A percentile compares a stretch with the other conserved stretches of the same genome.
Conservation (phyloP, 2,329 filamentous ascomycete species). For the Thelonectria rubi region DNA sequence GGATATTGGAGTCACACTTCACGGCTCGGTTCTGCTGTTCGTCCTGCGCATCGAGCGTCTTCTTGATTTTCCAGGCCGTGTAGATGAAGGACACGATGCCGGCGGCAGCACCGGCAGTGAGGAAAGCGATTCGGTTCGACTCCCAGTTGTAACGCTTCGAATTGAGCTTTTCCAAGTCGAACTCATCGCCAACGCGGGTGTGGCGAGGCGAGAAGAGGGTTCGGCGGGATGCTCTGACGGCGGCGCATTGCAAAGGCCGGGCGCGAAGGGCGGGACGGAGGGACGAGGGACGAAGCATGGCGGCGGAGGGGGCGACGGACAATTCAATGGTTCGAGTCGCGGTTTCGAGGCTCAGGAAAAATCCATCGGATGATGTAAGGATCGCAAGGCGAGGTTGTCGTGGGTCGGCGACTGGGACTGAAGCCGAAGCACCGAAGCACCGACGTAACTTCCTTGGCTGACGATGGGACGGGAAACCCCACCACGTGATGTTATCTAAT, state of each 20-base stretch:
- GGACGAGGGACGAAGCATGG: conserved; percentile 45
- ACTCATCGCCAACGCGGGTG: conserved; percentile 55
- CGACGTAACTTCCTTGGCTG: conserved; percentile 6
- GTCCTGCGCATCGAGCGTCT: conserved; percentile 47
- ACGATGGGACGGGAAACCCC: conserved; percentile 20
- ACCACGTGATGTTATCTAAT: conserved; percentile 28
- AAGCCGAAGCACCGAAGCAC: conserved; percentile 10
- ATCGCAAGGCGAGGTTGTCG: conserved; percentile 7
- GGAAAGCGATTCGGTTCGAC: conserved; percentile 60
- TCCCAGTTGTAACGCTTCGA: conserved; percentile 59
- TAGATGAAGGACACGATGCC: conserved; percentile 61
- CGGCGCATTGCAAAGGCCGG: conserved; percentile 37
- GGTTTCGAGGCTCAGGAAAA: conserved; percentile 5
- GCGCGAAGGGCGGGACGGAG: conserved; percentile 44
- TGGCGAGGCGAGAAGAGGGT: conserved; percentile 44
- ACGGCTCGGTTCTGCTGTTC: conserved; percentile 54
- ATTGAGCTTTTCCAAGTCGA: conserved; percentile 61
- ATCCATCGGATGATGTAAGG: conserved; percentile 18
- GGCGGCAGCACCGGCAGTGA: conserved; percentile 59
- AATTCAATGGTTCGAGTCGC: conserved; percentile 11
- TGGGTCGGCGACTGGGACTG: conserved; percentile 19
- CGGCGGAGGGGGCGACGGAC: conserved; percentile 18
- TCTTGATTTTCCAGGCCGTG: conserved; percentile 61
- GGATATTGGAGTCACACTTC: conserved; percentile 51
- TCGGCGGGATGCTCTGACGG: conserved; percentile 36